Base-by-base conservation (phyloP, 2,329 filamentous ascomycete genomes). In the Penicillium sp. region DNA sequence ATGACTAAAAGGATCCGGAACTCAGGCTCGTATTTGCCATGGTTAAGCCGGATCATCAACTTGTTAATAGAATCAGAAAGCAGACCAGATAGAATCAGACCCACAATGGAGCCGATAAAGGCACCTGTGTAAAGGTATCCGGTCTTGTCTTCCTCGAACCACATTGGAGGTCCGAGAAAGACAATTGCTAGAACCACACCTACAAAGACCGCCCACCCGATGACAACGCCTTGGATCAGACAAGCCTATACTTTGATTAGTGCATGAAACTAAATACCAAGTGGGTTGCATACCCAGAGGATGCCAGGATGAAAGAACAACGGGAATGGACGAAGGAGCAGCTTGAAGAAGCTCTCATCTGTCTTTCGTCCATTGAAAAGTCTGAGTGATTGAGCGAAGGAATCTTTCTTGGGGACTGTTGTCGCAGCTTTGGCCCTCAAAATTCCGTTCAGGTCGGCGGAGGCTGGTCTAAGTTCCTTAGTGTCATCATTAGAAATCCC, bases 171-270 rank as follows among this genome's bases (percentile, higher is more conserved):
- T 2, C 88, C 87, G 44, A 95, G 82, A 76, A 94, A 93, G 62
- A 95, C 87, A 56, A 87, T 84, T n/a, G 87, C 88, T 43, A 95
- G 77, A 62, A 94, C 85, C 58, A 94, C 88, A 54, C 90, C 89
- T 61, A 96, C 93, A 68, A 97, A 90, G 16, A 97, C 90, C 1
- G 92, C 96, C 92, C 93, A 97, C 61, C 92, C 93, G 67, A 97
- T 96, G 68, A 96, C 84, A 5, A 89, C 85, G 16, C 92, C 92
- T 79, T 96, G 92, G 47, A 92, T 90, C 4, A 97, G 79, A 66
- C 83, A 85, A 16, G 82, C 81, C 75, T 76, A 12, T 30, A 30
- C 4, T 17, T n/a, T 28, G 35, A 55, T 63, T 41, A 65, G 62
- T 19, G 3, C 26, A 28, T 41, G 31, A 10, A 17, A 9, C 12